Evolutionary conservation across 106 monocot genomes (phyloP).

Genomic region (Chionographis japonica): DNA sequence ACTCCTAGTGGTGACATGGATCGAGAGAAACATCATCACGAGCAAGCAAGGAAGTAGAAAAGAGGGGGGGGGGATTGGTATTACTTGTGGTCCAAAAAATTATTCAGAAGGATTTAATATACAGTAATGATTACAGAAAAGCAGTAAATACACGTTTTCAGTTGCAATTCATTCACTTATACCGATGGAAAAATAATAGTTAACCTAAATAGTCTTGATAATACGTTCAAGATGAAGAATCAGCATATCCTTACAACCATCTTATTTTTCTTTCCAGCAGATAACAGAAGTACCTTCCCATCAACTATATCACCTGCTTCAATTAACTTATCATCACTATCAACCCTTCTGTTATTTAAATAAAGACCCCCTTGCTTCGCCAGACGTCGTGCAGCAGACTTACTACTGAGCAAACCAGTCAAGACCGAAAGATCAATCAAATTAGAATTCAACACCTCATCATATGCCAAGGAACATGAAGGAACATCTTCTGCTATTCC

Average conservation of each 20-base stretch:
- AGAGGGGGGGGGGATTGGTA: no score
- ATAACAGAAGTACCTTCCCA: conserved; percentile 77
- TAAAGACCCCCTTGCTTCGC: conserved; percentile 89
- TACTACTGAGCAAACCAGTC: conserved; percentile 66
- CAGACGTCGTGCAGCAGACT: conserved; percentile 74
- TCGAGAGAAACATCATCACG: no score
- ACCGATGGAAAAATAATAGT: no score
- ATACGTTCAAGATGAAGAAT: conserved; percentile 8
- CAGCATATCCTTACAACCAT: conserved; percentile 83
- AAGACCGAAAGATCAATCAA: conserved; percentile 73
- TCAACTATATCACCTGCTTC: conserved; percentile 65
- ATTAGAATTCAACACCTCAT: conserved; percentile 55
- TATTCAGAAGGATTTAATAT: no score
- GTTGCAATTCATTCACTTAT: no score
- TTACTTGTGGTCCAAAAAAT: no score
- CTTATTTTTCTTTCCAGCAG: conserved; percentile 98
- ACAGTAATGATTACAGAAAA: no score
- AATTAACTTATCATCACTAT: conserved; percentile 67
- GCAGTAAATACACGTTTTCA: no score
- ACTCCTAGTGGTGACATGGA: no score
- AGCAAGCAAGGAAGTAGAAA: no score
- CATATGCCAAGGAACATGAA: conserved; percentile 58
- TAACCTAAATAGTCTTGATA: background rate
- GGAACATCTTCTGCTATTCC: conserved; percentile 82
- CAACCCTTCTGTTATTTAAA: conserved; percentile 78